Evolutionary conservation across 1,284 basidiomycete species (phyloP), one percentile per base, ranked within the genome.

Genomic region (Agaricales sp.): DNA sequence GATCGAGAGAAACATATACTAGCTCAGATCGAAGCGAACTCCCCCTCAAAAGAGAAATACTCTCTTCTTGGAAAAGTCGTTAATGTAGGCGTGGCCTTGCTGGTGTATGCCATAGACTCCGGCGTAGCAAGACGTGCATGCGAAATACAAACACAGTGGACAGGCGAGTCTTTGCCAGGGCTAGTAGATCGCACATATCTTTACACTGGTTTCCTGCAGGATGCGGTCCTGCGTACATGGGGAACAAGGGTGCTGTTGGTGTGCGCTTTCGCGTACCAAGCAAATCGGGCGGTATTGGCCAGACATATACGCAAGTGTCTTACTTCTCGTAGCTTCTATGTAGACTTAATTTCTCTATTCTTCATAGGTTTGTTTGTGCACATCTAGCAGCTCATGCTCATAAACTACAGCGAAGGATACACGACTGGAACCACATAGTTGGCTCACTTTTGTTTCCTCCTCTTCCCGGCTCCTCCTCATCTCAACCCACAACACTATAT

Each of bases 171-270:
- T n/a, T 8, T n/a, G 8, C 18, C 39, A 41, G 16, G 4, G 6
- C 39, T 20, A 16, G 39, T 16, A 6, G 6, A 30, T 30, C 14
- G 4, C 39, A 41, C 4, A 8, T 6, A 11, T 16, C n/a, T 18
- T 16, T 4, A 41, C 16, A 4, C 4, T 8, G 18, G n/a, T 4
- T 6, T 41, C 6, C 18, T 41, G 16, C 16, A 41, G 39, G 86
- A 1, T 80, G 74, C 56, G 87, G 88, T 1, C 83, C 82, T 14
- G 70, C 63, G 16, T 87, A 75, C 54, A 88, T 98, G 87, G 92
- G 92, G 11, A 98, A 98, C 69, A 99, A 99, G 66, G 92, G 92
- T 21, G 94, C 90, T 0, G 92, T 96, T 2, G 94, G 89, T 14
- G 75, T 92, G 30, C 76, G 94, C 44, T 83, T 98, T 62, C 81